phyloP scores from a whole-genome alignment of 352 stramenopile genomes.

The Globisporangium cederbergense region DNA sequence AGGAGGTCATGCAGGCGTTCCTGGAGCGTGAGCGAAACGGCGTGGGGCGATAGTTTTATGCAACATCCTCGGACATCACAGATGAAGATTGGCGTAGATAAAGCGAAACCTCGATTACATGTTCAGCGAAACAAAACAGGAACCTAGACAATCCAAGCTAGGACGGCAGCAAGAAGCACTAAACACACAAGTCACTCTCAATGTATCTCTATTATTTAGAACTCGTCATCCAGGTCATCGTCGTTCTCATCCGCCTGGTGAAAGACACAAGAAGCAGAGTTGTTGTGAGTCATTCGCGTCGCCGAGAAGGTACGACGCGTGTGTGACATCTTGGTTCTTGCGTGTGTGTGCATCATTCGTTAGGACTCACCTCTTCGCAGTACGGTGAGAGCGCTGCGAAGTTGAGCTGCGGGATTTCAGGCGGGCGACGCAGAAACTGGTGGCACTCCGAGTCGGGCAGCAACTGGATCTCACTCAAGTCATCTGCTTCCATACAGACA shows the following conservation, averaged over 20 bases:
- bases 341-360: background rate
- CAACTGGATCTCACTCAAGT: constrained; percentile 34
- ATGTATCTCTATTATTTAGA: constrained; percentile 15
- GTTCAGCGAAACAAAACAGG: constrained; percentile 6
- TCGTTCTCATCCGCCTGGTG: constrained; percentile 36
- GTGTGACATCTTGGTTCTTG: background rate
- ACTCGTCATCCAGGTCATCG: constrained; percentile 25
- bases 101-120: background rate
- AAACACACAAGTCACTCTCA: background rate
- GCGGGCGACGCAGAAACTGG: constrained; percentile 18
- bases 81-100: background rate
- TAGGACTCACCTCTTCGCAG: constrained; percentile 40
- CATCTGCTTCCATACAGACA: constrained; percentile 16
- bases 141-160: background rate
- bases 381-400: constrained; percentile 49
- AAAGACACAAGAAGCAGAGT: background rate
- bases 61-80: no score
- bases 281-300: background rate
- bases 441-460: constrained; percentile 8
- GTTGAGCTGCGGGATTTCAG: constrained; percentile 41
- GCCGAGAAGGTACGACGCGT: constrained; percentile 4
- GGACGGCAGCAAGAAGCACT: background rate
- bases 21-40: constrained; percentile 9
- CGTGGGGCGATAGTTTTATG: background rate
- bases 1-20: constrained; percentile 50